Evolutionary conservation across 2,329 filamentous ascomycete genomes (phyloP).

Genomic region (Aspergillus clavatus): DNA sequence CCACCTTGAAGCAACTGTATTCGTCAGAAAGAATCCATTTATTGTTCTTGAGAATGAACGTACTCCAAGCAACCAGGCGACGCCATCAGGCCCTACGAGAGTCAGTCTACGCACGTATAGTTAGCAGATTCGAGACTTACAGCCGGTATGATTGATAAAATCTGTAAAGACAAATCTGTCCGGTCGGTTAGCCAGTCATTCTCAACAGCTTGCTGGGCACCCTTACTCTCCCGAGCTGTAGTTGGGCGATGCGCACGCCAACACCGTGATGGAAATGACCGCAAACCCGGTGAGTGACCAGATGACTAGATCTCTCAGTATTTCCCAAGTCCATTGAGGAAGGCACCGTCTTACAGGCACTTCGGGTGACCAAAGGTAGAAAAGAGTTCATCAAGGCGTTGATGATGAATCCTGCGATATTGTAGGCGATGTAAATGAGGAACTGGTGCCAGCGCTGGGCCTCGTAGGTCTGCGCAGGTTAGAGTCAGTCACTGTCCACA

Average conservation of each 20-base stretch:
- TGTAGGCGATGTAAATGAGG: constrained; percentile 64
- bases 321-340: not conserved
- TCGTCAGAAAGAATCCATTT: constrained; percentile 16
- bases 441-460: constrained; percentile 66
- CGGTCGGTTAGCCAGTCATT: constrained; percentile 7
- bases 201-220: not conserved
- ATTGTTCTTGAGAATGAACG: constrained; percentile 8
- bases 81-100: constrained; percentile 53
- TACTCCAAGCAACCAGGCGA: constrained; percentile 47
- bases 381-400: constrained; percentile 61
- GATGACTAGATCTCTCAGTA: constrained; percentile 41
- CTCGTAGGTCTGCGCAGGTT: constrained; percentile 44
- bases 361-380: constrained; percentile 62
- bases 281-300: constrained; percentile 67
- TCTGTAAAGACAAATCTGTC: constrained; percentile 51
- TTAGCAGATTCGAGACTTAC: constrained; percentile 28
- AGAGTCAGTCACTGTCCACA: not conserved
- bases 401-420: constrained; percentile 56
- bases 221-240: constrained; percentile 60
- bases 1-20: constrained; percentile 45
- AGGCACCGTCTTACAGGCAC: constrained; percentile 48
- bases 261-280: constrained; percentile 64
- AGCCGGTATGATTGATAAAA: constrained; percentile 65
- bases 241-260: constrained; percentile 61
- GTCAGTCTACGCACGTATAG: constrained; percentile 11